Base-by-base conservation (phyloP, 2,329 filamentous ascomycete genomes). In the Pseudogymnoascus sp. region DNA sequence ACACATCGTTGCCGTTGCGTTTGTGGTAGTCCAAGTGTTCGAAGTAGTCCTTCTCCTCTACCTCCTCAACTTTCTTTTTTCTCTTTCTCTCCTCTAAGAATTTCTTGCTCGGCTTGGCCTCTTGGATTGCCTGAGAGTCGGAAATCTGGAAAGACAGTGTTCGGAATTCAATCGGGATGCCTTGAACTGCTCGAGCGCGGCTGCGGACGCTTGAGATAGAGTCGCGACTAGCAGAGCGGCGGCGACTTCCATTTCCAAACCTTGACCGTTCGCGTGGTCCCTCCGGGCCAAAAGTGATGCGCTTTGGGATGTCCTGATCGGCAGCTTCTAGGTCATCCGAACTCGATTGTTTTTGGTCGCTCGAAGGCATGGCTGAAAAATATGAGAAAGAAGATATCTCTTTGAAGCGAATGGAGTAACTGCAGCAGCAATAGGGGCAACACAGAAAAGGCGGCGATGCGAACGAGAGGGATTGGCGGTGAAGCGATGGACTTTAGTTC, bases 21-120 rank as follows among this genome's bases (percentile, higher is more conserved):
- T 74, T 69, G 64, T 78, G 77, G 60, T 72, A 78, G 37, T 71
- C 71, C 35, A 78, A 69, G 63, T 73, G 74, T 59, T 75, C 67
- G 65, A 79, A 78, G 70, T 78, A 80, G 63, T 81, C 77, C 23
- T 77, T 70, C 38, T 77, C n/a, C 3, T 73, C 70, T 25, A 73
- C 73, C 6, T 74, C 72, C 21, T 66, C 62, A 1, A 65, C 66
- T 31, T 62, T 61, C 6, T 50, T 65, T 11, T 71, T 70, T 6
- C 73, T 68, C 23, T 73, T 71, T 14, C 70, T 67, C 25, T 67
- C 68, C 35, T 69, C 70, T 5, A 18, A 31, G 25, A 28, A 11
- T 53, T 28, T 31, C 3, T 53, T 53, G 47, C 14, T 53, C 12
- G 14, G 14, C 16, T 10, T 31, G 4, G 47, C 5, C 7, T 53